Evolutionary conservation across 2,329 filamentous ascomycete species (phyloP).

Genomic region (Metarhizium rileyi): DNA sequence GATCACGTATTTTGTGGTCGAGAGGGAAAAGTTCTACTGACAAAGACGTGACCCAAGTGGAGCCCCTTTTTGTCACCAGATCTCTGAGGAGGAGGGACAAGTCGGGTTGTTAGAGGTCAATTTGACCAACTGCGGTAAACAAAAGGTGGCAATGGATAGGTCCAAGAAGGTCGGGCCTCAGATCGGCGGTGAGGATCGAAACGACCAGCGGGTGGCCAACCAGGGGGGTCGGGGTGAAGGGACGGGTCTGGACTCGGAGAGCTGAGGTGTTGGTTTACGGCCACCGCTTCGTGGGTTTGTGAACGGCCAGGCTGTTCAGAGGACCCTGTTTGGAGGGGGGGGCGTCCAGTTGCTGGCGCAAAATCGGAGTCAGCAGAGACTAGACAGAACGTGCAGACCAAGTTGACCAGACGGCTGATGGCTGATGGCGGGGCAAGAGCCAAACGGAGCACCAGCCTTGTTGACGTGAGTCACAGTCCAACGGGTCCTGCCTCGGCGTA

Average conservation of each 20-base stretch:
- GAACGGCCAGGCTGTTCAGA: too few species aligned
- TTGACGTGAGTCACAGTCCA: not conserved
- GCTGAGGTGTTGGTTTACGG: not conserved
- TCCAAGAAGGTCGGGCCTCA: not conserved
- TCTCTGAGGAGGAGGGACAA: conserved; percentile 1
- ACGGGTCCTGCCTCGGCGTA: not conserved
- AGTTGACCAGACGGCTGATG: not conserved
- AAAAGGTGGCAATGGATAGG: conserved; percentile 2
- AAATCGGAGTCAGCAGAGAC: too few species aligned
- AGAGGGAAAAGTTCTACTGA: not conserved
- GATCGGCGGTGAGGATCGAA: conserved; percentile 4
- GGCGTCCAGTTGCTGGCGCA: not conserved
- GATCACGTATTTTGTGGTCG: not conserved
- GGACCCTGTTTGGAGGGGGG: not conserved
- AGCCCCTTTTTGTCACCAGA: not conserved
- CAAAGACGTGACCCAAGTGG: conserved; percentile 1
- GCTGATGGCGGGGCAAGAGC: conserved; percentile 4
- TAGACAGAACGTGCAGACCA: too few species aligned
- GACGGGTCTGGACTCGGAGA: not conserved
- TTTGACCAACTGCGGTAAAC: not conserved
- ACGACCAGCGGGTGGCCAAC: not conserved
- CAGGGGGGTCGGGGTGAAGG: not conserved
- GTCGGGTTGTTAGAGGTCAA: not conserved
- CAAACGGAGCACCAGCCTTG: not conserved
- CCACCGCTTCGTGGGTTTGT: not conserved